phyloP scores from a whole-genome alignment of 257 asterid species.

The Scutellaria minor region DNA sequence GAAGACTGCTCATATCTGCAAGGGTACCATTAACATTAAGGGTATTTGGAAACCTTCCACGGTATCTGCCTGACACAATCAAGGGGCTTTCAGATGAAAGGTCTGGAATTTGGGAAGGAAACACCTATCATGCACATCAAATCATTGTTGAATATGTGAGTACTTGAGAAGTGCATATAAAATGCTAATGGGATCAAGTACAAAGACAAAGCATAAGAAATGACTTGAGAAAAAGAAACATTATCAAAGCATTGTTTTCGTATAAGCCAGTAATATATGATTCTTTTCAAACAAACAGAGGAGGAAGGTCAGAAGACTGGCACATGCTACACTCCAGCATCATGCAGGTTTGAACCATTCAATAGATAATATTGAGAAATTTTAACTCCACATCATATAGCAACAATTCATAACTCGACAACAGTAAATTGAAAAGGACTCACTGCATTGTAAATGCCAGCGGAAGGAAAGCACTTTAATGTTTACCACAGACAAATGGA shows the following conservation, averaged over 20 bases:
- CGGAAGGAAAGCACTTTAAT: slow-evolving; percentile 7
- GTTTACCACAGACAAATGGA: not conserved
- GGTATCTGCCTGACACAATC: slow-evolving; percentile 86
- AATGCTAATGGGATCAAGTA: slow-evolving; percentile 1
- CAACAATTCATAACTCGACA: not conserved
- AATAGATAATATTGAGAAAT: not conserved
- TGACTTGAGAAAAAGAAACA: slow-evolving; percentile 17
- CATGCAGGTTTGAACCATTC: not conserved
- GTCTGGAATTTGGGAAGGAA: slow-evolving; percentile 82
- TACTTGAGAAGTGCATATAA: slow-evolving; percentile 12
- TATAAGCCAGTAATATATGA: not conserved
- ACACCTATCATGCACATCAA: slow-evolving; percentile 60
- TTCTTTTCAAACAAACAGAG: slow-evolving; percentile 2
- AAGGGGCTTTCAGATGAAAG: slow-evolving; percentile 77
- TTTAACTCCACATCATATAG: slow-evolving; percentile 23
- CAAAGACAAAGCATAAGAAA: not conserved
- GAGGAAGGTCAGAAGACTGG: slow-evolving; percentile 1
- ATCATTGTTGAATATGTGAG: slow-evolving; percentile 33
- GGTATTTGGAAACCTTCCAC: slow-evolving; percentile 70
- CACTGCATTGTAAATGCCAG: slow-evolving; percentile 13
- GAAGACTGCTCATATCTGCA: slow-evolving; percentile 60
- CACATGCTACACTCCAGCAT: slow-evolving; percentile 1
- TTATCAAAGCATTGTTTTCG: slow-evolving; percentile 1
- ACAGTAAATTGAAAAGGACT: not conserved
- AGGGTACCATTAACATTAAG: slow-evolving; percentile 63